phyloP scores from a whole-genome alignment of 2,329 filamentous ascomycete species.

The Tolypocladium ovalisporum region DNA sequence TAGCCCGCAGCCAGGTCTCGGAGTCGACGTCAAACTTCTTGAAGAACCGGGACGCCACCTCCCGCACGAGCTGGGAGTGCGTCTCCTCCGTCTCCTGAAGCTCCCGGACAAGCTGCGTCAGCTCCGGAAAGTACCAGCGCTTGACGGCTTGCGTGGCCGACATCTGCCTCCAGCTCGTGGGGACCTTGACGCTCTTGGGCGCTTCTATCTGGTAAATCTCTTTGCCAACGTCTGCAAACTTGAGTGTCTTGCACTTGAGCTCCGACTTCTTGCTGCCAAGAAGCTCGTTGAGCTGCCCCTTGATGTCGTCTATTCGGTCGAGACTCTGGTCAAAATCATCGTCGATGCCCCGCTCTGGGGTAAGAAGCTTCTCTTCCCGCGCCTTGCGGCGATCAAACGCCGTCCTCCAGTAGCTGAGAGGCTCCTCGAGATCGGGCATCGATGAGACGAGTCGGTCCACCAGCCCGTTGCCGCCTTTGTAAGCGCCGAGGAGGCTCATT shows the following conservation, averaged over 20 bases:
- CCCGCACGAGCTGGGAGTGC: constrained; percentile 81
- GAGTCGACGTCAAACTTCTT: constrained; percentile 83
- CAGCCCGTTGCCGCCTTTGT: constrained; percentile 68
- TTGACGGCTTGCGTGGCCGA: constrained; percentile 84
- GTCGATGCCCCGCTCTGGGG: constrained; percentile 80
- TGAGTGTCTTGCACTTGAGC: constrained; percentile 61
- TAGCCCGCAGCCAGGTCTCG: constrained; percentile 73
- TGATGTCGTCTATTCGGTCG: constrained; percentile 63
- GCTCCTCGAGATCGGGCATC: constrained; percentile 74
- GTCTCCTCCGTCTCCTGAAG: constrained; percentile 92
- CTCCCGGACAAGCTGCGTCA: constrained; percentile 71
- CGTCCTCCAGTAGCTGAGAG: constrained; percentile 76
- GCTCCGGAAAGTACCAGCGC: constrained; percentile 83
- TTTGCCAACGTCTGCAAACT: constrained; percentile 81
- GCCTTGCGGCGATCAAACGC: constrained; percentile 81
- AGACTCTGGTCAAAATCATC: constrained; percentile 84
- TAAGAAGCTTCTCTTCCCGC: constrained; percentile 67
- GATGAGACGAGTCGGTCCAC: constrained; percentile 71
- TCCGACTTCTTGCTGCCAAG: constrained; percentile 62
- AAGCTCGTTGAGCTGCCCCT: constrained; percentile 59
- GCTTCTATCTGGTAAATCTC: constrained; percentile 95
- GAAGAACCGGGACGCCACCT: constrained; percentile 75
- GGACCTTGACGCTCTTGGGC: constrained; percentile 75
- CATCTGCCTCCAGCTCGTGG: constrained; percentile 89
- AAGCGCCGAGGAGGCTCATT: constrained; percentile 64